A percentile compares a stretch with the other conserved stretches of the same genome.
These are phyloP conservation scores for Colletotrichum sp. DNA, from an alignment of 2,329 filamentous ascomycete genomes.

Conservation along the genomic window DNA sequence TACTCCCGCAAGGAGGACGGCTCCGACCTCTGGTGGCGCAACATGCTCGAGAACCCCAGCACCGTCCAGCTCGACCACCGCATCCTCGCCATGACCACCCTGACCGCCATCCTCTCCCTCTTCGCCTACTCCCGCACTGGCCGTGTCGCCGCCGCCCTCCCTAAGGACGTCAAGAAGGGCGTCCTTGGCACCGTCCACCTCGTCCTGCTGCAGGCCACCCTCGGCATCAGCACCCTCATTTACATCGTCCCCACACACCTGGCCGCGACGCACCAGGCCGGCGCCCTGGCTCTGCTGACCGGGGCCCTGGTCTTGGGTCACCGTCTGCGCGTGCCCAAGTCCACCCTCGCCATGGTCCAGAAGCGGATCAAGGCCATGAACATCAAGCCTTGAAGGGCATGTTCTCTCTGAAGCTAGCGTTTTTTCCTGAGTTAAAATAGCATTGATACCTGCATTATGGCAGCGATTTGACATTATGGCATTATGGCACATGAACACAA, in stretches of 20 bases:
- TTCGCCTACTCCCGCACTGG: constrained; percentile 81
- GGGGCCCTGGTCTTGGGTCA: constrained; percentile 82
- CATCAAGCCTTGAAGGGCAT: neutral
- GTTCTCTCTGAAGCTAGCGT: neutral
- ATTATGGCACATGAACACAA: constrained; percentile 2
- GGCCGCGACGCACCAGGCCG: constrained; percentile 91
- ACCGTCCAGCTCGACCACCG: constrained; percentile 96
- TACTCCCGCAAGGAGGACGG: constrained; percentile 81
- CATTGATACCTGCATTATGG: neutral
- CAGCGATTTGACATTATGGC: neutral
- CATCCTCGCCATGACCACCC: constrained; percentile 88
- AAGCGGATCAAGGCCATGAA: constrained; percentile 41
- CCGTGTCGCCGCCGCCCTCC: constrained; percentile 61
- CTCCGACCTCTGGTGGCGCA: constrained; percentile 93
- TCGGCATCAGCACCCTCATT: constrained; percentile 90
- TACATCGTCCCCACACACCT: constrained; percentile 92
- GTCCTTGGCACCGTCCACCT: constrained; percentile 83
- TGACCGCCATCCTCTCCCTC: constrained; percentile 78
- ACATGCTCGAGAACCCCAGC: constrained; percentile 96
- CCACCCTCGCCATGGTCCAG: constrained; percentile 65
- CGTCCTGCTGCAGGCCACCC: constrained; percentile 77
- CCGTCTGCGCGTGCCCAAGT: constrained; percentile 74
- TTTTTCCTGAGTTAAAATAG: neutral
- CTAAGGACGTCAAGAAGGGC: constrained; percentile 68
- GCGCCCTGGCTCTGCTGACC: constrained; percentile 82